Conservation (phyloP, 768 basidiomycete species). For the Candolleomyces eurysporus region DNA sequence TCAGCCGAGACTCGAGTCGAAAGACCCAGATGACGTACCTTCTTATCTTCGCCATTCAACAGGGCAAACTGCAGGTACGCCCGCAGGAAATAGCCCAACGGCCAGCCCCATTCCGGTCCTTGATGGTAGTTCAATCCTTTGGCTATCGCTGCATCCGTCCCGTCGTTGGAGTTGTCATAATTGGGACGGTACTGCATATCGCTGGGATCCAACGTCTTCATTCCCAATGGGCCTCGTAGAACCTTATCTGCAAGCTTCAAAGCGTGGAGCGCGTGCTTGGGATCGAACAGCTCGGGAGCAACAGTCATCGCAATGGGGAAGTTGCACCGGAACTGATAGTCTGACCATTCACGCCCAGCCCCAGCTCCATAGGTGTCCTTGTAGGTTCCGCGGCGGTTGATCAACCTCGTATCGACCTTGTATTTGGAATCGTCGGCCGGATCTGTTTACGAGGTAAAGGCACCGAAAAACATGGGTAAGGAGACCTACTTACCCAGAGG, state of each 20-base stretch:
- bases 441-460: conserved; percentile 41
- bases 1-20: conserved; percentile 9
- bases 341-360: conserved; percentile 86
- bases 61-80: conserved; percentile 91
- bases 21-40: conserved; percentile 42
- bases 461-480: conserved; percentile 4
- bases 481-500: conserved; percentile 59
- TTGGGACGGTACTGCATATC: conserved; percentile 88
- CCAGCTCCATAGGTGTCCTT: conserved; percentile 97
- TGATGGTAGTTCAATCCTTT: conserved; percentile 95
- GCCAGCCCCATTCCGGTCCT: conserved; percentile 97
- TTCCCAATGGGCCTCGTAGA: conserved; percentile 86
- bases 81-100: conserved; percentile 90
- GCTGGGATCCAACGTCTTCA: conserved; percentile 90
- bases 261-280: conserved; percentile 73
- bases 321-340: conserved; percentile 93
- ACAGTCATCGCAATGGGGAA: conserved; percentile 97
- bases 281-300: conserved; percentile 92
- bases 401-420: conserved; percentile 61
- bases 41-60: conserved; percentile 59
- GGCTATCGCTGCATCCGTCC: conserved; percentile 75
- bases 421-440: conserved; percentile 68
- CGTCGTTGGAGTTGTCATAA: conserved; percentile 95
- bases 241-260: conserved; percentile 77
- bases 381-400: conserved; percentile 94